These are phyloP conservation scores for Gynandropsis gynandra DNA, from an alignment of 345 rosid species.

Conservation along the genomic window DNA sequence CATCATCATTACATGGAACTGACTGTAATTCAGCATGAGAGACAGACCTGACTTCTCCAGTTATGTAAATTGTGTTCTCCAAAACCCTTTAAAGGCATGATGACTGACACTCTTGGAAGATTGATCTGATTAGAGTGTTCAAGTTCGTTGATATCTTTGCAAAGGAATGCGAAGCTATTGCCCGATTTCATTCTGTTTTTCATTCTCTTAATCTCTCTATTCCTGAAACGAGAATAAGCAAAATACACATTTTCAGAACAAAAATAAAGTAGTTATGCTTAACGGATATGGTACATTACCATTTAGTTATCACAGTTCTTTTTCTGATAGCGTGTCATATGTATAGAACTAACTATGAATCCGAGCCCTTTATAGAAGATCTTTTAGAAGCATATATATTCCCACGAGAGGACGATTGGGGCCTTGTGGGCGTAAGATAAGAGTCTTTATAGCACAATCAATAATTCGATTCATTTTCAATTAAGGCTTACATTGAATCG, in stretches of 20 bases:
- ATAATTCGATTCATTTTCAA: too few relatives aligned
- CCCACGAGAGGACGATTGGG: too few relatives aligned
- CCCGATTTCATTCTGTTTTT: slow-evolving; percentile 56
- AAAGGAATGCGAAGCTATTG: slow-evolving; percentile 84
- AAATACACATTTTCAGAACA: slow-evolving; percentile 10
- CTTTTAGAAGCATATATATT: too few relatives aligned
- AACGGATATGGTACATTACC: too few relatives aligned
- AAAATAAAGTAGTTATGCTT: too few relatives aligned
- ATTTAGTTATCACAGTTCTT: too few relatives aligned
- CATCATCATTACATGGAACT: background rate
- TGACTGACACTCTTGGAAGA: slow-evolving; percentile 73
- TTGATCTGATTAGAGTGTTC: slow-evolving; percentile 82
- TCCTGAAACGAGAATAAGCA: slow-evolving; percentile 33
- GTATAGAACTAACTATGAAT: too few relatives aligned
- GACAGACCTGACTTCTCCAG: slow-evolving; percentile 89
- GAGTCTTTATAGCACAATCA: too few relatives aligned
- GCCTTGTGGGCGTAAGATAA: too few relatives aligned
- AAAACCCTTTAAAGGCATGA: slow-evolving; percentile 96
- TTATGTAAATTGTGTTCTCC: slow-evolving; percentile 95
- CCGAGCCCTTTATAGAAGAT: too few relatives aligned
- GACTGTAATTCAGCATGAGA: slow-evolving; percentile 7
- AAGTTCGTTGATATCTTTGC: slow-evolving; percentile 64
- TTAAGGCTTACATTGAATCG: slow-evolving; percentile 15
- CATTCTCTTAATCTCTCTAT: slow-evolving; percentile 69
- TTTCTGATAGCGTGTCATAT: too few relatives aligned